Evolutionary conservation across 495 filamentous ascomycete species (phyloP), one percentile per base, ranked within the genome.

Genomic region (Jackrogersella minutella): DNA sequence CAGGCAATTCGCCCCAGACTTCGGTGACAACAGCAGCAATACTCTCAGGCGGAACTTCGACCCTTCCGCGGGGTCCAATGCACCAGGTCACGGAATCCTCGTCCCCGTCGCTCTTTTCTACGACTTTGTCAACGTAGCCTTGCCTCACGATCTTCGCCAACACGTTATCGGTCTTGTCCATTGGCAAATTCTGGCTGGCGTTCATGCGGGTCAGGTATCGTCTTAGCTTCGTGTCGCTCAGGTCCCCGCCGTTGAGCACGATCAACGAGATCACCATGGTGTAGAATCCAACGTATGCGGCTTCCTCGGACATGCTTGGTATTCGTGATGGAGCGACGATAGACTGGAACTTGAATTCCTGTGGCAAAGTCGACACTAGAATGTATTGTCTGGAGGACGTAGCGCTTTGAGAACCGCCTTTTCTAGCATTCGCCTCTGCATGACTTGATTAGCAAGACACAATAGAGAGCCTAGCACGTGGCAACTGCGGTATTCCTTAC

Each of bases 61-160:
- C 80, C 78, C 91, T 97, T 11, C 93, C 95, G 31, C 95, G 82
- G 28, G 91, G 89, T 2, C 93, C 93, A 22, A 96, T 83, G 59
- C 90, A 85, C 79, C 88, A 97, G 50, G 90, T 91, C 8, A 91
- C 83, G 3, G 83, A 75, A 58, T 96, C 92, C 17, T 93, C 90
- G n/a, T 88, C 89, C 0, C 80, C 81, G 4, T 82, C 79, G 16
- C 66, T 62, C 72, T 81, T 79, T 52, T 93, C 90, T 46, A 85
- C 82, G n/a, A 87, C 82, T 58, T 86, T 90, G 22, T 91, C 80
- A 1, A 99, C 76, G 70, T 98, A 99, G 0, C 91, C 91, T 40
- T 98, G 91, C 61, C 84, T 90, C 43, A 87, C 80, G 77, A 98
- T 89, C 40, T 87, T 85, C 61, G 88, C 82, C 7, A 99, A 77